Conservation (phyloP, 257 asterid genomes). For the Penstemon eatonii region DNA sequence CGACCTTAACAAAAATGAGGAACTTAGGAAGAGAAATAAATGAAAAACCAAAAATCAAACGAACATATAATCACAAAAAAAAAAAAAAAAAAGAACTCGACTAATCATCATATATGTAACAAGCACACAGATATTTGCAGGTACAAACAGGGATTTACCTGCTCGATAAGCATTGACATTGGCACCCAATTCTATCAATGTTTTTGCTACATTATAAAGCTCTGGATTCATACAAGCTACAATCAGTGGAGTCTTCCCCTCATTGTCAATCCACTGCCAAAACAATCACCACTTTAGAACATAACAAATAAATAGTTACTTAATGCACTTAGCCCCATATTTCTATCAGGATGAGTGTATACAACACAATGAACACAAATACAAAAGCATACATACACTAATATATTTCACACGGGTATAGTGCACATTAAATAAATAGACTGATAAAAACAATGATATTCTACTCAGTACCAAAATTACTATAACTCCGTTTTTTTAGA, state of each 20-base stretch:
- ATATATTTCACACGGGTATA: neutral
- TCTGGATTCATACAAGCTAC: constrained; percentile 74
- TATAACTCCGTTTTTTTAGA: no score
- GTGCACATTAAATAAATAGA: neutral
- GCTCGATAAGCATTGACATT: constrained; percentile 80
- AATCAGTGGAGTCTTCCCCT: constrained; percentile 86
- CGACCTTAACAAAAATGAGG: constrained; percentile 54
- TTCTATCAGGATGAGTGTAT: neutral
- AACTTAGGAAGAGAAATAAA: constrained; percentile 19
- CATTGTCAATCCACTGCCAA: constrained; percentile 82
- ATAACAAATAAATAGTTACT: neutral
- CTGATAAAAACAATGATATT: neutral
- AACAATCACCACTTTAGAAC: constrained; percentile 30
- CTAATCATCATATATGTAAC: neutral
- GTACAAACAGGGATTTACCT: constrained; percentile 43
- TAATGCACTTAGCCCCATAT: constrained; percentile 7
- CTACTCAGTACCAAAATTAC: neutral
- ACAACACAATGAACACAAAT: neutral
- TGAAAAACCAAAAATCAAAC: neutral
- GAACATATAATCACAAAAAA: neutral
- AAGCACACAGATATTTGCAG: constrained; percentile 9
- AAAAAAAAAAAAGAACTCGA: neutral
- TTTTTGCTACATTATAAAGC: constrained; percentile 72
- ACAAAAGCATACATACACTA: neutral
- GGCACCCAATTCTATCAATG: constrained; percentile 91